phyloP scores from a whole-genome alignment of 352 stramenopile species.

The Bremia lactucae region DNA sequence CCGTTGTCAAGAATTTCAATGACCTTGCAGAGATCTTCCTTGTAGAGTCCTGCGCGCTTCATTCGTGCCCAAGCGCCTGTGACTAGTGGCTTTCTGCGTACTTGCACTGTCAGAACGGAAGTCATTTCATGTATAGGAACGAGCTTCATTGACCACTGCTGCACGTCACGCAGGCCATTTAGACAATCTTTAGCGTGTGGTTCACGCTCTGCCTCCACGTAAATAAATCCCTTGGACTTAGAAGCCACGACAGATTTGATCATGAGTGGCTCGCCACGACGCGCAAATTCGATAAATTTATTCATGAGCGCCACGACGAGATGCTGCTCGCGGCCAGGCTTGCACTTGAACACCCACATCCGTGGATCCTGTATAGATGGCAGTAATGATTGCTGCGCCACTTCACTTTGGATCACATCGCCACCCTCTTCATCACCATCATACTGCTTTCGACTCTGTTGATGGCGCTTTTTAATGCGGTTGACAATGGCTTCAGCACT shows the following conservation, averaged over 20 bases:
- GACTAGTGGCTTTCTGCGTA: slow-evolving; percentile 69
- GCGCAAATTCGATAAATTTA: slow-evolving; percentile 81
- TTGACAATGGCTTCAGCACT: slow-evolving; percentile 80
- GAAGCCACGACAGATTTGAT: slow-evolving; percentile 83
- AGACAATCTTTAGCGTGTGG: slow-evolving; percentile 78
- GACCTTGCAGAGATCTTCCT: slow-evolving; percentile 83
- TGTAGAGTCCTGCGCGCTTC: slow-evolving; percentile 81
- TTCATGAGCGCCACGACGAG: slow-evolving; percentile 84
- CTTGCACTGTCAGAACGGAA: slow-evolving; percentile 80
- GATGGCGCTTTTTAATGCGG: slow-evolving; percentile 81
- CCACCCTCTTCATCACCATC: slow-evolving; percentile 77
- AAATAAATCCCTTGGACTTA: slow-evolving; percentile 86
- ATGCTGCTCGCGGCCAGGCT: slow-evolving; percentile 79
- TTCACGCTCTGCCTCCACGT: slow-evolving; percentile 81
- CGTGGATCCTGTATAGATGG: slow-evolving; percentile 83
- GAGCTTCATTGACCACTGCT: slow-evolving; percentile 84
- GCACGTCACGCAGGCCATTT: slow-evolving; percentile 74
- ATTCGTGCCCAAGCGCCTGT: slow-evolving; percentile 74
- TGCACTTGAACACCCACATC: slow-evolving; percentile 89
- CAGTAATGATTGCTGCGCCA: slow-evolving; percentile 80
- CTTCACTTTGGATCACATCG: slow-evolving; percentile 76
- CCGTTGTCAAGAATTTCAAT: slow-evolving; percentile 82
- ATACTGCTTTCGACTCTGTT: slow-evolving; percentile 77
- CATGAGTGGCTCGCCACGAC: slow-evolving; percentile 69
- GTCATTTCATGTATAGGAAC: slow-evolving; percentile 87